Base-by-base conservation (phyloP, 1,284 basidiomycete genomes). In the Xerocomus cyaneibrunnescens region DNA sequence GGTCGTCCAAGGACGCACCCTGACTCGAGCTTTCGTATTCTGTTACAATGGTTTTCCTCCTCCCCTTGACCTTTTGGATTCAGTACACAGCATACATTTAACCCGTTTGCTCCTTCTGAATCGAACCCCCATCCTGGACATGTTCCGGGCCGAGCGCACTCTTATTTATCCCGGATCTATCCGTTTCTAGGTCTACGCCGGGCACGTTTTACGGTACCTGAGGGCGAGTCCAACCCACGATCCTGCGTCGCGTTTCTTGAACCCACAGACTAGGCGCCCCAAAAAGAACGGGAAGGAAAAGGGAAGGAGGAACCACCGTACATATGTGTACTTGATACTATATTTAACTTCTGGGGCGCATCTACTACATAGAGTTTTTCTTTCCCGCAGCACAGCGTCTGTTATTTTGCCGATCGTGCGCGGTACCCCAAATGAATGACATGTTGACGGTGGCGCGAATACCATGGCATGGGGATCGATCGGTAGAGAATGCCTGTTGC, bases 81-180 rank as follows among this genome's bases (percentile, higher is more conserved):
- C 62, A 52, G 50, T 64, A 51, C 27, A 45, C 44, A 25, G 59
- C 59, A 55, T 48, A 45, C 31, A 38, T 50, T 53, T 47, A 35
- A 45, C 42, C 48, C 49, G 25, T 32, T 57, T 57, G 57, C 65
- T 54, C 37, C 50, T 57, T 30, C 62, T 64, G 63, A 58, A 66
- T 60, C 54, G 44, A 51, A 41, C 43, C 21, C n/a, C n/a, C 23
- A 39, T 38, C 39, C 43, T 59, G 42, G 55, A 32, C 51, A 38
- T 48, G 39, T 51, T 35, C 23, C 41, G 44, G 53, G n/a, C 48
- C 34, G 47, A 52, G 44, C 45, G 40, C 52, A 31, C 13, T 35
- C 16, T 54, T 67, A 66, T 66, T 66, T 67, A 67, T 60, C 48
- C 52, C 51, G 59, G 50, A 64, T 64, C 48, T 60, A 46, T 54